Evolutionary conservation across 345 rosid species (phyloP), one percentile per base, ranked within the genome.

Genomic region (Gossypium arboreum): DNA sequence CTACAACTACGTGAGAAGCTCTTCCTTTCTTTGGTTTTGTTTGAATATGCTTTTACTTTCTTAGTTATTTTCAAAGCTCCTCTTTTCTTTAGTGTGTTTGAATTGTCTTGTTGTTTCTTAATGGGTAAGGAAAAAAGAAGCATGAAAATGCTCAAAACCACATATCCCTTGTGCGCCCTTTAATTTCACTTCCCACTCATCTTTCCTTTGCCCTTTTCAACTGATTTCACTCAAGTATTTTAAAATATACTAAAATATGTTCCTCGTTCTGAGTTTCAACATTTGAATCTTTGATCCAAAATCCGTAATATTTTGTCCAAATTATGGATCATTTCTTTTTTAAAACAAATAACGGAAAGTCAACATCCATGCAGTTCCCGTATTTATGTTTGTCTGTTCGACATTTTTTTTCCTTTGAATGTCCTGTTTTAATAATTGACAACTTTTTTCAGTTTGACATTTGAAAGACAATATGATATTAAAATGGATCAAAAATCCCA

Each of bases 41-140:
- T 57, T 39, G 18, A n/a, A 71, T 56, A 20, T 71, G 29, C 74
- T 71, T 4, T 71, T 56, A 56, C 64, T 56, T 56, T 71, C 74
- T 13, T 22, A 41, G 52, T 18, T 56, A 71, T 3, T 3, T 52
- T 70, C 47, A 70, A 52, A 70, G 60, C 73, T 52, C 73, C 18
- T 69, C 13, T 9, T 48, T 13, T 24, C 25, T 50, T 58, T 24
- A 9, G 6, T 3, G 71, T 25, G 20, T 48, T 48, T 12, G 58
- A 24, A 50, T 16, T 50, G 44, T 27, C 15, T 68, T 25, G 20
- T 25, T 12, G 25, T 71, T 71, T 39, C 74, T 71, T 71, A 71
- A 55, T 24, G 51, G 63, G 39, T 16, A 71, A 71, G 63, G 24
- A 8, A 69, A 47, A 47, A 67, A 22, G n/a, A 24, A 58, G 0